Evolutionary conservation across 2,329 filamentous ascomycete genomes (phyloP), one percentile per base, ranked within the genome.

Genomic region (Pseudogymnoascus sp.): DNA sequence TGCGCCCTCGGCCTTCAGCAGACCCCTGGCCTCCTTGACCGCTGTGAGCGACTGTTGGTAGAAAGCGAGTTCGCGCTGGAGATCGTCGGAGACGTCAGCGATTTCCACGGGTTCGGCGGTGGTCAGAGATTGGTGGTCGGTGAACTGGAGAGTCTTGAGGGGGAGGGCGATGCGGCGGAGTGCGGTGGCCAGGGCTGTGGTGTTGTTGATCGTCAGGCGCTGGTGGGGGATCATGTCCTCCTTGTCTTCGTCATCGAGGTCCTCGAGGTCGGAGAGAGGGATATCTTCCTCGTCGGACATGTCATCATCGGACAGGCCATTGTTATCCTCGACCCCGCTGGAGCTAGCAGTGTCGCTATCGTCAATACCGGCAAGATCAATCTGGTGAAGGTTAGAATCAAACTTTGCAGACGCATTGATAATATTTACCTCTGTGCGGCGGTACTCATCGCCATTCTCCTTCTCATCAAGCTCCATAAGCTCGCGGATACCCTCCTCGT

Each of bases 141-240:
- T 87, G 77, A 99, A 99, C 47, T 89, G 82, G 17, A 90, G 85
- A 66, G 83, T 80, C 67, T 79, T 79, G 61, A 84, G 84, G 11
- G 89, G 84, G 60, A 94, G 78, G 33, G 84, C 79, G 73, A 95
- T 91, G 68, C 92, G 90, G 71, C 89, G 88, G 64, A 95, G 82
- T 10, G 91, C 86, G 67, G 89, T 81, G 66, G 85, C 84, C 59
- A 99, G 89, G 35, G 93, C 94, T 66, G 89, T 81, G 60, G 89
- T 92, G 79, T 99, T 99, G 83, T 99, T 97, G 78, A 97, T 97
- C 60, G 92, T 97, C 67, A 97, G 86, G 69, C 92, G 89, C 73
- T 94, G 91, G 77, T 96, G 89, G 13, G 92, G 90, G 64, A 96
- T 85, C 40, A 96, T 83, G 71, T 96, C 92, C 75, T 90, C 90